Evolutionary conservation across 2,329 filamentous ascomycete species (phyloP), one percentile per base, ranked within the genome.

Genomic region (Falciphora oryzae): DNA sequence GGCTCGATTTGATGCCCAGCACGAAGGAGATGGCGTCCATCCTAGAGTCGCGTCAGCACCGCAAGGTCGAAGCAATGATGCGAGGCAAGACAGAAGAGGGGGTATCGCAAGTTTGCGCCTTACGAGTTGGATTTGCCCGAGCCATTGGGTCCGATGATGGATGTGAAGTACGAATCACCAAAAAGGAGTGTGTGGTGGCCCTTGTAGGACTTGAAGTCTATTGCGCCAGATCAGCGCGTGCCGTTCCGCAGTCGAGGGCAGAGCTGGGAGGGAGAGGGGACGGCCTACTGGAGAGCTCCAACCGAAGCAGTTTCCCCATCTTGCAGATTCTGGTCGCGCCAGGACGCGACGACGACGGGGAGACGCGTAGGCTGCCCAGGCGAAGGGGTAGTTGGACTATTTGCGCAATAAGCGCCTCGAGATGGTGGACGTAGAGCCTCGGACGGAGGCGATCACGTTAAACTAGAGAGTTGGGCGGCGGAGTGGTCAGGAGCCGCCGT

Each of bases 1-100:
- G 94, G n/a, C 94, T 96, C 3, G 95, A 99, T 76, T 98, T 97
- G 76, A 99, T 98, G 69, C 95, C 95, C 65, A 99, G 86, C 66
- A 99, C 95, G 78, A 99, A 99, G 69, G 95, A 99, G 71, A 99
- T 99, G 70, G 95, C 95, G 76, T 99, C 95, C 95, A 99, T 99
- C 66, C 92, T 96, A 72, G 28, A 69, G 27, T 4, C n/a, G 57
- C 28, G 67, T 76, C 63, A 74, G 71, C 68, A 66, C 31, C 50
- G 29, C 59, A 68, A 64, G 35, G 31, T 61, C 56, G 65, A 62
- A 32, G 31, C 44, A 22, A 27, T 59, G 22, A 58, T 13, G 18
- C 56, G 18, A n/a, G 22, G 35, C 10, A n/a, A 28, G 22, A 35
- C 4, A 25, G 27, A n/a, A 53, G 31, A 27, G 44, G 25, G 18